Base-by-base conservation (phyloP, 805 yeast genomes). In the Wickerhamiella azyma region DNA sequence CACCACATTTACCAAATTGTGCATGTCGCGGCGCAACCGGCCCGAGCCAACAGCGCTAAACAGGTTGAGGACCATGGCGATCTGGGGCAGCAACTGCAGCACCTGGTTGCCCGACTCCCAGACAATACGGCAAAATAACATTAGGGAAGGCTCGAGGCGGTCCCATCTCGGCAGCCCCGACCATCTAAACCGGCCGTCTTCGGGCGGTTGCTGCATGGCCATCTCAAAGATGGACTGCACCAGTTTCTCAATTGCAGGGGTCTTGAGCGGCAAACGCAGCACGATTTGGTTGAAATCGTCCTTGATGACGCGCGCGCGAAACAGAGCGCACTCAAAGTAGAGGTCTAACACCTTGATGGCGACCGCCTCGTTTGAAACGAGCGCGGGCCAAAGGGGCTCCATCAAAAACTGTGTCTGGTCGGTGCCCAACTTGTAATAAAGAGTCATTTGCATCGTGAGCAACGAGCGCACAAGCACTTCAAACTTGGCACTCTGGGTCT, bases 11-110 rank as follows among this genome's bases (percentile, higher is more conserved):
- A 46, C 28, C 21, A 46, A 19, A 8, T 14, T 7, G 35, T 30
- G 39, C 19, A 46, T 36, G 16, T 10, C 29, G 8, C 18, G 9
- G 14, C 48, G 36, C 10, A 40, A 24, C 9, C 6, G 18, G 19
- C 9, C 11, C 2, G 38, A 37, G 14, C 48, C 48, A 14, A 37
- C 39, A 7, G 36, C 37, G 16, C 41, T 14, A 24, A 46, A 46
- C 5, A 26, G 13, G 21, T n/a, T 14, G 21, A 37, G 8, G 14
- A 41, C 24, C 4, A 40, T 29, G 21, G 32, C 7, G 9, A 41
- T 2, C 13, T 41, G 37, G 8, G 45, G 39, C 9, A 46, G 18
- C 9, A 46, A 18, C 19, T 41, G 37, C 35, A 24, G 2, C 11
- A 46, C 26, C 16, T 40, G 38, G 11, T 30, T 9, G n/a, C 19